These are phyloP conservation scores for Curvularia eragrostidis DNA, from an alignment of 2,329 filamentous ascomycete genomes.

Conservation along the genomic window DNA sequence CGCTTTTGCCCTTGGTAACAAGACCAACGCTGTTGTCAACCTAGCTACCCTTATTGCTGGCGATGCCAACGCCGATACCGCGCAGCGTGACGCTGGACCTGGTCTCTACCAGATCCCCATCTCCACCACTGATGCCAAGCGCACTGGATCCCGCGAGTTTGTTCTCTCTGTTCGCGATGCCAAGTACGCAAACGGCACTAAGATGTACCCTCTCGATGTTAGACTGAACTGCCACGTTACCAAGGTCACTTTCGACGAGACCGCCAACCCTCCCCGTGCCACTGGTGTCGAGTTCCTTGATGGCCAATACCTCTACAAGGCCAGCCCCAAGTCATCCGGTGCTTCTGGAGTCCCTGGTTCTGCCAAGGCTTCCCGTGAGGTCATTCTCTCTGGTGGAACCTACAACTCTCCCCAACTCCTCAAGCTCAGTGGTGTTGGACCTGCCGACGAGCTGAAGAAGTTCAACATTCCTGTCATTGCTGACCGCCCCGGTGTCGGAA, in stretches of 20 bases:
- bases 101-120: conserved; percentile 67
- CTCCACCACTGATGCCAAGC: conserved; percentile 56
- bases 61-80: conserved; percentile 60
- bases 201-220: conserved; percentile 64
- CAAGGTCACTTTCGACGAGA: conserved; percentile 70
- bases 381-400: conserved; percentile 55
- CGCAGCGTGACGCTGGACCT: conserved; percentile 55
- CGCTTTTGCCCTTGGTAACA: conserved; percentile 59
- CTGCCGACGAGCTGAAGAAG: conserved; percentile 58
- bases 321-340: conserved; percentile 46
- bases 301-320: conserved; percentile 53
- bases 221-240: conserved; percentile 69
- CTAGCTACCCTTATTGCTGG: conserved; percentile 50
- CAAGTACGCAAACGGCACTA: conserved; percentile 57
- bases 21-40: conserved; percentile 43
- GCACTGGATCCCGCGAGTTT: conserved; percentile 64
- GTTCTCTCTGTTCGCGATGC: conserved; percentile 60
- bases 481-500: conserved; percentile 68
- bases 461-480: conserved; percentile 62
- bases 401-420: conserved; percentile 71
- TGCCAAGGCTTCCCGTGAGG: conserved; percentile 39
- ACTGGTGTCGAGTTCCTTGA: conserved; percentile 54
- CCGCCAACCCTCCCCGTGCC: conserved; percentile 61
- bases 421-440: conserved; percentile 69
- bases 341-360: conserved; percentile 49